Evolutionary conservation across 2,329 filamentous ascomycete genomes (phyloP), one percentile per base, ranked within the genome.

Genomic region (Fusarium nanum): DNA sequence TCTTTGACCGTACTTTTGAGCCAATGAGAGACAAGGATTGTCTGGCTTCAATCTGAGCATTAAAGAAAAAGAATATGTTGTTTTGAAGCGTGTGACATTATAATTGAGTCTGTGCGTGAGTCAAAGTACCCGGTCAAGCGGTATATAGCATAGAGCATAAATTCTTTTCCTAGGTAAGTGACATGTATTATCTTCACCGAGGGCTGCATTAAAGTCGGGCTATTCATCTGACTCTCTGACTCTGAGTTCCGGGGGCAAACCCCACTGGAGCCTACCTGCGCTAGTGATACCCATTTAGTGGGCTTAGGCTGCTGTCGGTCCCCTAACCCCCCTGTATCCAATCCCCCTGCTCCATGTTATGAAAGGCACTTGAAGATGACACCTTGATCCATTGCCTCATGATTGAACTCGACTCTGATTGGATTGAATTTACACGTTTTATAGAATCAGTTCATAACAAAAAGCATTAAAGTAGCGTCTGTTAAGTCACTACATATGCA

Each of bases 311-410:
- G 32, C 32, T 65, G 52, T 42, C 44, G 41, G 48, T 55, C 41
- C 40, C 40, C 40, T 42, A 25, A 48, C 9, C 27, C 56, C 67
- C 68, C 48, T 64, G 58, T 37, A 9, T 9, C 34, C 9, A 37
- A 10, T 18, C 34, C 34, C 34, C 34, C 52, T 34, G 32, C 34
- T 40, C 16, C 34, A n/a, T 37, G 18, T n/a, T 37, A 37, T 11
- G 18, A 18, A 56, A 70, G 62, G 56, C 42, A 66, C 60, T 53
- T 60, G 28, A 56, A 70, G 40, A 71, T 71, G 64, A 65, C 67
- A 70, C 68, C 68, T 60, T 68, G 63, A 68, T 64, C 37, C 58
- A 60, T 68, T 44, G 32, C 50, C 52, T 54, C 16, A 47, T 32
- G n/a, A 16, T 30, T 41, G 12, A 56, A 20, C 32, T 49, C 45